Base-by-base conservation (phyloP, 1,284 basidiomycete genomes). In the Rhodotorula sp. region DNA sequence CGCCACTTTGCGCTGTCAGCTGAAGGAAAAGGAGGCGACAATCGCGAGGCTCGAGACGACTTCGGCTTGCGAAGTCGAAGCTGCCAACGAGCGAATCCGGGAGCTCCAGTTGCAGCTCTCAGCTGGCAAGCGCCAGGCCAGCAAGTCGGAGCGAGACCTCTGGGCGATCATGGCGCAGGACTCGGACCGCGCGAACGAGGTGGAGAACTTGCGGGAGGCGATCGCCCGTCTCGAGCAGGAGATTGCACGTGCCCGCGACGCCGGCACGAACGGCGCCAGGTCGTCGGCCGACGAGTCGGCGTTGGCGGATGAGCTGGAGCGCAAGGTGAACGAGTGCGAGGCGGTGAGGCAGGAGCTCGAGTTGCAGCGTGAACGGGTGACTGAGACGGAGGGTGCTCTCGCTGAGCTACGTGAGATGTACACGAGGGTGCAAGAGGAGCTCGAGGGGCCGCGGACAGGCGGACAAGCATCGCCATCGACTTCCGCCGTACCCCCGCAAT, bases 131-230 rank as follows among this genome's bases (percentile, higher is more conserved):
- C 67, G 71, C 6, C 68, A 63, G 26, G 65, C 71, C 16, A 67
- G 65, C 55, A 67, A 68, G 54, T 65, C 51, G 11, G 71, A 69
- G 46, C 65, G 71, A n/a, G 71, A 72, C 54, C 65, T 70, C 28
- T 58, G 68, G 28, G 62, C 72, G 15, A 68, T 71, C 59, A 64
- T 73, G 57, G 72, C 64, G 40, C 51, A 56, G 16, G 72, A 65
- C 26, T 24, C 20, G 54, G 57, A 64, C 28, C 72, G 69, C 3
- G 26, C 48, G 15, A 59, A 60, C 26, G 69, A 68, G 40, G 40
- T 62, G n/a, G 61, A 65, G 7, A 60, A 54, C 50, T 55, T 70
- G 15, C 60, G 64, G 0, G 46, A 60, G 50, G 52, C 60, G 11
- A 60, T 70, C 28, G 46, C 26, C 3, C 26, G 58, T 4, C 53